Conservation (phyloP, 2,329 filamentous ascomycete genomes). For the Sporothrix brunneoviolacea region DNA sequence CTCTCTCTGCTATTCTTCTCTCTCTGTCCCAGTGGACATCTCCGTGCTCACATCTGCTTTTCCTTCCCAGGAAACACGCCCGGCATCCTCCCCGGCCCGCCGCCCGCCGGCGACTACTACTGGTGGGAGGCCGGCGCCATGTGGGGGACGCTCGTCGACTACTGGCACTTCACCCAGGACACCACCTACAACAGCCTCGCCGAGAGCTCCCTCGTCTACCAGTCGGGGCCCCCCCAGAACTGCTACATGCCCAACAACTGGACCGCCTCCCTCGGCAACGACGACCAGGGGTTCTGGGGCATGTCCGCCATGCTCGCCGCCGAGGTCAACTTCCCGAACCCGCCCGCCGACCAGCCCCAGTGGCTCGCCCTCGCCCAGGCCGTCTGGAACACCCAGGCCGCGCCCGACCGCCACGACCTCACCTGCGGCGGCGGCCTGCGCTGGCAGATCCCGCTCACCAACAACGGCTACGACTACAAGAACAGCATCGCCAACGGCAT, state of each 20-base stretch:
- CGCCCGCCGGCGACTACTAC: slow-evolving; percentile 52
- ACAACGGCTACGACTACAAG: slow-evolving; percentile 70
- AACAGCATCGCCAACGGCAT: slow-evolving; percentile 45
- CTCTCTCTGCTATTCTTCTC: not conserved
- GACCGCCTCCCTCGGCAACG: slow-evolving; percentile 58
- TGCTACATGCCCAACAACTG: slow-evolving; percentile 75
- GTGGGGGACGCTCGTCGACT: slow-evolving; percentile 66
- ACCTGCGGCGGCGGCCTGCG: slow-evolving; percentile 66
- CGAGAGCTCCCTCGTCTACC: slow-evolving; percentile 62
- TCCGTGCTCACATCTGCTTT: not conserved
- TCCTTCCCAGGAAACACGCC: slow-evolving; percentile 38
- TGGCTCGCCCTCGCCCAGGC: slow-evolving; percentile 70
- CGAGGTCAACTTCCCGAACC: slow-evolving; percentile 60
- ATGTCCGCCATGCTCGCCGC: slow-evolving; percentile 64
- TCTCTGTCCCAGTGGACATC: no score
- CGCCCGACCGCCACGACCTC: slow-evolving; percentile 56
- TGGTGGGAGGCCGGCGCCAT: slow-evolving; percentile 77
- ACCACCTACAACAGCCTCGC: slow-evolving; percentile 68
- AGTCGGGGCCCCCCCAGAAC: slow-evolving; percentile 60
- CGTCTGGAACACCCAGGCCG: slow-evolving; percentile 72
- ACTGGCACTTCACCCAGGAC: slow-evolving; percentile 51
- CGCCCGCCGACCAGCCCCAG: slow-evolving; percentile 48
- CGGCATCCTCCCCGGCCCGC: slow-evolving; percentile 52
- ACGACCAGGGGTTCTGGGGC: slow-evolving; percentile 71
- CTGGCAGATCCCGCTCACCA: slow-evolving; percentile 82